Percentiles rank a stretch among this genome's conserved stretches.
Conservation (phyloP, 495 filamentous ascomycete species). For the Bombardia bombarda region DNA sequence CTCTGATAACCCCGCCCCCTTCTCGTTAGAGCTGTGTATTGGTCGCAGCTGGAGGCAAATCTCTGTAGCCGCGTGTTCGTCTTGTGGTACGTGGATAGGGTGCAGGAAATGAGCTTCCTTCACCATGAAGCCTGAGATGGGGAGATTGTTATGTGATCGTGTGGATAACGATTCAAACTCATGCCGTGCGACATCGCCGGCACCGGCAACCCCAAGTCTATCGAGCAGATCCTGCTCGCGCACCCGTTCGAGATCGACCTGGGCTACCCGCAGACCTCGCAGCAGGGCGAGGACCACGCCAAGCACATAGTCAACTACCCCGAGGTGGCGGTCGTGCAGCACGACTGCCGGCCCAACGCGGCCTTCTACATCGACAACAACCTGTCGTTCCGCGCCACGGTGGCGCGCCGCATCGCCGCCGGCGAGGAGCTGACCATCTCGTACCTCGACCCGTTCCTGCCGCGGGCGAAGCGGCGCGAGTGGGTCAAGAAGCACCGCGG, state of each 20-base stretch:
- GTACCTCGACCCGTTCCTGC: conserved; percentile 20
- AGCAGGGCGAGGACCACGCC: conserved; percentile 5
- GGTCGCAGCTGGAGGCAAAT: too few species aligned
- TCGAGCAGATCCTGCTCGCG: conserved; percentile 20
- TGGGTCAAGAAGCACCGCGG: conserved; percentile 15
- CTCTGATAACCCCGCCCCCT: too few species aligned
- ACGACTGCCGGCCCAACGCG: conserved; percentile 31
- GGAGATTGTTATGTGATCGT: too few species aligned
- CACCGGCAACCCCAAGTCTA: conserved; percentile 1
- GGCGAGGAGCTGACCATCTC: conserved; percentile 28
- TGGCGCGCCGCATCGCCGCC: conserved; percentile 17
- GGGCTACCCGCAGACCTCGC: conserved; percentile 4
- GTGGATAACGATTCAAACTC: too few species aligned
- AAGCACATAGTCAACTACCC: conserved; percentile 27
- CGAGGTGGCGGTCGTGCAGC: conserved; percentile 15
- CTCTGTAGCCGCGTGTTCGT: too few species aligned
- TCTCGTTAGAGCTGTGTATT: too few species aligned
- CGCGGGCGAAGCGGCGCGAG: conserved; percentile 12
- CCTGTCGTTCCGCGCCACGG: conserved; percentile 17
- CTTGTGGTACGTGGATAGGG: too few species aligned
- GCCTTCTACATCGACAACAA: conserved; percentile 21
- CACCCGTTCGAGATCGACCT: conserved; percentile 27
- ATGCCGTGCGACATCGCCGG: too few species aligned
- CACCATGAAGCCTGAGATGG: too few species aligned
- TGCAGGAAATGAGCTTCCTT: too few species aligned